Evolutionary conservation across 176 grass and related monocot genomes (phyloP).

Genomic region (Bonia amplexicaulis): DNA sequence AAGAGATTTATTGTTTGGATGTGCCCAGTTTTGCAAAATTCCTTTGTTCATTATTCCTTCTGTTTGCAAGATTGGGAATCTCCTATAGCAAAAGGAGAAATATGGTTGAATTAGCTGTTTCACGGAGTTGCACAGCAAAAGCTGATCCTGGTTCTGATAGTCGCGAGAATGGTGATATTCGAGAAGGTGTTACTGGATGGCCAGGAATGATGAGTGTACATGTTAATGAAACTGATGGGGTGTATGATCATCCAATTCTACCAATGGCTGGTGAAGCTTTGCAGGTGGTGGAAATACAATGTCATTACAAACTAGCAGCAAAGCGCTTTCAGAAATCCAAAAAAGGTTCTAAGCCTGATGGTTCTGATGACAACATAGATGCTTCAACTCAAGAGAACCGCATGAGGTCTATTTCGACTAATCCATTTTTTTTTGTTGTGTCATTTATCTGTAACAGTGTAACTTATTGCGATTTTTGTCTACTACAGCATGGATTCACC

Average conservation of each 20-base stretch:
- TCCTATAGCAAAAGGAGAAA: slow-evolving; percentile 95
- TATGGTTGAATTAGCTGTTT: slow-evolving; percentile 83
- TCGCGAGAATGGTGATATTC: slow-evolving; percentile 51
- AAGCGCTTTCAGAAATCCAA: slow-evolving; percentile 87
- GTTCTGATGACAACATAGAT: slow-evolving; percentile 93
- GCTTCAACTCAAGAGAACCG: slow-evolving; percentile 72
- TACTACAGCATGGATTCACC: slow-evolving; percentile 79
- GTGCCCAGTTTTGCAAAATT: not conserved
- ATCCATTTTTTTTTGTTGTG: not conserved
- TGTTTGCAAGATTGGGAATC: slow-evolving; percentile 69
- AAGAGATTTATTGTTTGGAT: not conserved
- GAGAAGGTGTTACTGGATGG: slow-evolving; percentile 76
- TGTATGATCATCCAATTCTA: slow-evolving; percentile 87
- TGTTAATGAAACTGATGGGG: slow-evolving; percentile 86
- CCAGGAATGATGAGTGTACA: slow-evolving; percentile 98
- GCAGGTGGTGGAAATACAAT: slow-evolving; percentile 90
- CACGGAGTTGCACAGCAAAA: slow-evolving; percentile 64
- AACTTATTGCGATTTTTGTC: slow-evolving; percentile 12
- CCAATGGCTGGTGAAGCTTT: slow-evolving; percentile 86
- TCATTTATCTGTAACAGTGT: not conserved
- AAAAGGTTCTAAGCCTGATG: slow-evolving; percentile 76
- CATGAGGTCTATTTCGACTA: slow-evolving; percentile 51
- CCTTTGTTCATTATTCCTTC: slow-evolving; percentile 16
- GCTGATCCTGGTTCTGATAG: slow-evolving; percentile 43
- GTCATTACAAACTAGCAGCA: slow-evolving; percentile 83